These are phyloP conservation scores for Desmodesmus armatus DNA, from an alignment of 139 green algal species.

Conservation along the genomic window DNA sequence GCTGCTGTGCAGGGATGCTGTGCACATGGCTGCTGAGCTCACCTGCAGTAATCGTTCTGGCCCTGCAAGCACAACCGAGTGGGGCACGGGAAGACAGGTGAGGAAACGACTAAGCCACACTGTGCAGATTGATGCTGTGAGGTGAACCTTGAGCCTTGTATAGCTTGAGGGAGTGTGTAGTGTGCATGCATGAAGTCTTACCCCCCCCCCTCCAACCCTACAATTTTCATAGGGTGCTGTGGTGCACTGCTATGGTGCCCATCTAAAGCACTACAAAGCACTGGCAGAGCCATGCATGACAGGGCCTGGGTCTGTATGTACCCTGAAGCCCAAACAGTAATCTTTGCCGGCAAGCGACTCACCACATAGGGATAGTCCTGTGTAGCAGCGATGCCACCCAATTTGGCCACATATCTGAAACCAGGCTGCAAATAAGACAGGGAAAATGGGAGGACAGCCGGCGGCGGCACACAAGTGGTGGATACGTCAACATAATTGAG, in stretches of 20 bases:
- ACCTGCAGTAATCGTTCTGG: constrained; percentile 39
- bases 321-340: neutral
- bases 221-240: too few species aligned
- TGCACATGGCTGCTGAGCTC: neutral
- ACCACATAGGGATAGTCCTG: constrained; percentile 37
- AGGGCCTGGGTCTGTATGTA: neutral
- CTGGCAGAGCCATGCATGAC: too few species aligned
- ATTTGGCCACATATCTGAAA: constrained; percentile 13
- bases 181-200: too few species aligned
- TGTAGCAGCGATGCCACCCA: constrained; percentile 19
- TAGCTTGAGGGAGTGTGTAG: too few species aligned
- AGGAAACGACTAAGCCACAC: neutral
- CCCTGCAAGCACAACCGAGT: too few species aligned
- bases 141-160: too few species aligned
- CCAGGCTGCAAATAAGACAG: neutral
- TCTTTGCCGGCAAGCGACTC: neutral
- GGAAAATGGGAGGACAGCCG: neutral
- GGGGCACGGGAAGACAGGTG: neutral
- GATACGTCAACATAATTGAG: too few species aligned
- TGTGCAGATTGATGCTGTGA: too few species aligned
- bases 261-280: too few species aligned
- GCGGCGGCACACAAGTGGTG: constrained; percentile 26
- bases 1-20: constrained; percentile 2
- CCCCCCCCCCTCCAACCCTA: too few species aligned
- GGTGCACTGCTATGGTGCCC: too few species aligned